phyloP scores from a whole-genome alignment of 345 rosid genomes.

The Ceriops decandra region DNA sequence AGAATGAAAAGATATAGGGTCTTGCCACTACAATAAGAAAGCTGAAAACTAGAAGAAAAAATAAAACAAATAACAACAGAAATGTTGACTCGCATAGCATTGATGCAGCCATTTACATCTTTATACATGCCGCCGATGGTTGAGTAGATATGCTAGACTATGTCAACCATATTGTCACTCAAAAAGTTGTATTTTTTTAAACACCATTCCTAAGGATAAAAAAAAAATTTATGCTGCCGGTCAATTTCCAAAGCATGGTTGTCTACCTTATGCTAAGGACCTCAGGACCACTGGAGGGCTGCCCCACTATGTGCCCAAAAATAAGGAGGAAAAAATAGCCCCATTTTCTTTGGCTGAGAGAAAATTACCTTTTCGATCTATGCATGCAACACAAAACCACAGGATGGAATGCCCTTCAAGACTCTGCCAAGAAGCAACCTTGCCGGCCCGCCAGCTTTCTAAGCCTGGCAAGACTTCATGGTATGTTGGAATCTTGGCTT shows the following conservation, averaged over 20 bases:
- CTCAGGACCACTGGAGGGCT: background rate
- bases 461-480: constrained; percentile 82
- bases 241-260: background rate
- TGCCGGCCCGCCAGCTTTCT: constrained; percentile 85
- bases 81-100: too few species aligned
- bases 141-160: background rate
- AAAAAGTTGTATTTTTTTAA: background rate
- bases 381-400: constrained; percentile 86
- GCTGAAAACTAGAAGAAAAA: background rate
- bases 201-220: too few species aligned
- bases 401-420: constrained; percentile 84
- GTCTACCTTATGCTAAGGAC: background rate
- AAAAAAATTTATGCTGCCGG: too few species aligned
- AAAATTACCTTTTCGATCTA: constrained; percentile 73
- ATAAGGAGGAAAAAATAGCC: background rate
- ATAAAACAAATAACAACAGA: background rate
- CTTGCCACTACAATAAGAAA: too few species aligned
- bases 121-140: background rate
- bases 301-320: background rate
- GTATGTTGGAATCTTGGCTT: constrained; percentile 59
- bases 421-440: constrained; percentile 87
- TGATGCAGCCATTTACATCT: too few species aligned
- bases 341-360: constrained; percentile 1
- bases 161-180: background rate
- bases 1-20: too few species aligned